Percentiles rank a stretch among this genome's conserved stretches.
Evolutionary conservation across 192 early-diverging fungal genomes (phyloP).

Genomic region (Diversispora epigaea): DNA sequence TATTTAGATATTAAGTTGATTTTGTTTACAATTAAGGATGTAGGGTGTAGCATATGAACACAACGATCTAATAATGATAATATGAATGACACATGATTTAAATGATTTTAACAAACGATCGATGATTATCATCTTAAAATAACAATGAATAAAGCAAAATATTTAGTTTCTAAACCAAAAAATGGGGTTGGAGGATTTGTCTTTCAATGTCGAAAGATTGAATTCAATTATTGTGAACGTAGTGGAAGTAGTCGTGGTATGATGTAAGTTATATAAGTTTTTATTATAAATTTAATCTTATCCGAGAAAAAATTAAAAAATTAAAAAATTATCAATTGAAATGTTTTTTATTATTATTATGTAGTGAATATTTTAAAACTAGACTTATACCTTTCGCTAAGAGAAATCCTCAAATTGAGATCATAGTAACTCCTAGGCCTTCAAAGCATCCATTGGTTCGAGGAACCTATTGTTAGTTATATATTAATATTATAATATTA

Average conservation of each 20-base stretch:
- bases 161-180: slow-evolving; percentile 38
- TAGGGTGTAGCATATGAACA: no score
- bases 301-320: background rate
- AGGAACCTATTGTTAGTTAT: slow-evolving; percentile 63
- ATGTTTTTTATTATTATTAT: background rate
- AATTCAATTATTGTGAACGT: slow-evolving; percentile 83
- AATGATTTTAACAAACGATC: no score
- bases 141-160: no score
- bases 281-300: background rate
- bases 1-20: no score
- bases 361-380: slow-evolving; percentile 69
- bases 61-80: no score
- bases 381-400: slow-evolving; percentile 60
- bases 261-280: slow-evolving; percentile 49
- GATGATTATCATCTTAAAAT: no score
- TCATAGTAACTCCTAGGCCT: slow-evolving; percentile 70
- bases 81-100: no score
- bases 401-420: slow-evolving; percentile 76
- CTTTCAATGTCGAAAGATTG: slow-evolving; percentile 72
- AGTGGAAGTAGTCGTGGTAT: slow-evolving; percentile 75
- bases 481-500: background rate
- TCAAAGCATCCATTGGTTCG: slow-evolving; percentile 72
- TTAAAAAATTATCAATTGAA: background rate
- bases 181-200: slow-evolving; percentile 78
- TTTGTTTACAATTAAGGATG: no score